Evolutionary conservation across 805 yeast species (phyloP), one percentile per base, ranked within the genome.

Genomic region (Nakazawaea anatomiae): DNA sequence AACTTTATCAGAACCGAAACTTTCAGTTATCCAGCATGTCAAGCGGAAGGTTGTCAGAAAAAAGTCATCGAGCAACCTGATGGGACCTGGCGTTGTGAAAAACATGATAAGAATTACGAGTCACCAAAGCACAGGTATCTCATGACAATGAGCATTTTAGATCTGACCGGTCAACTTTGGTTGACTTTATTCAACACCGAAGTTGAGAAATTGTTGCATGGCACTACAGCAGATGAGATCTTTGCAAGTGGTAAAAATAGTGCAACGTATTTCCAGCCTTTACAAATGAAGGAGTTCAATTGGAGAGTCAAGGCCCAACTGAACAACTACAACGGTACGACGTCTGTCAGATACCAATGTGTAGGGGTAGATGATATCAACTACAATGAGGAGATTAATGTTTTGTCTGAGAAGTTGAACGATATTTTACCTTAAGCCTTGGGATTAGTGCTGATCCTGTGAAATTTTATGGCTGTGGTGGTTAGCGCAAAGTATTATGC

Each of bases 1-100:
- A 77, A 82, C 50, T 86, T 74, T 60, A 70, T 90, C 48, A 83
- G 82, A 65, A 77, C 85, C 18, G 95, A 89, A 55, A 85, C 78
- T 58, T 82, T 91, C 65, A 80, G 88, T 44, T 94, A 94, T 66
- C 96, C 98, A 12, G 94, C 98, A 7, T 94, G 99, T 69, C 72
- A 77, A 36, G 73, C 77, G 44, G 85, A 81, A 44, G 82, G 77
- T 40, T 94, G 99, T 73, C 84, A 84, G 64, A 83, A 90, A 63
- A 94, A 94, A 69, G 89, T 90, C 32, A 71, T 86, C 42, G 88
- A 88, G 61, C 83, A 78, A 50, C 74, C 80, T 34, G 85, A 80
- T 61, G 89, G 86, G 11, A 73, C 83, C 14, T 91, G 96, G 96
- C 81, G 96, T 66, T 94, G 99, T 73, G 98, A 91, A 65, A 86